phyloP scores from a whole-genome alignment of 352 stramenopile genomes.

The Globisporangium iwayamae region DNA sequence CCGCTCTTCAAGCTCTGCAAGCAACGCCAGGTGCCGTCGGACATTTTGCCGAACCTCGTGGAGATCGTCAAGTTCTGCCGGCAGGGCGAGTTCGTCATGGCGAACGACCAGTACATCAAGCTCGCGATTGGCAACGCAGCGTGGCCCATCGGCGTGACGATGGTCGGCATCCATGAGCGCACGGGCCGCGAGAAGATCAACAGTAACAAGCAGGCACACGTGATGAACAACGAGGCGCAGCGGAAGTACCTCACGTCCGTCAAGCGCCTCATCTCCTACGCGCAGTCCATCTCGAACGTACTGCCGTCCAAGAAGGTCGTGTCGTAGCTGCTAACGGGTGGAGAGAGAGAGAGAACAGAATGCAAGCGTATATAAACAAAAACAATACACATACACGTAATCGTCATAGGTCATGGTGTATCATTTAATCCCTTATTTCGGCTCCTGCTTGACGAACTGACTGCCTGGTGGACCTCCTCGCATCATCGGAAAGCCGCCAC shows the following conservation, averaged over 20 bases:
- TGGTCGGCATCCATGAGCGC: constrained; percentile 98
- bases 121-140: constrained; percentile 97
- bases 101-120: constrained; percentile 97
- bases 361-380: constrained; percentile 11
- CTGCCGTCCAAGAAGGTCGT: constrained; percentile 85
- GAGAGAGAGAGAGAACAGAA: constrained; percentile 6
- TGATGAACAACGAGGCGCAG: constrained; percentile 99
- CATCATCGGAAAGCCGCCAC: constrained; percentile 10
- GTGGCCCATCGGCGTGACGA: constrained; percentile 99
- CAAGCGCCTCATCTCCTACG: constrained; percentile 97
- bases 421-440: constrained; percentile 2
- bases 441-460: constrained; percentile 15
- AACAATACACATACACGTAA: neutral
- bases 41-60: constrained; percentile 86
- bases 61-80: constrained; percentile 95
- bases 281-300: constrained; percentile 87
- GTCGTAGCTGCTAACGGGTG: constrained; percentile 20
- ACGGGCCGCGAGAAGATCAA: constrained; percentile 95
- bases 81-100: constrained; percentile 91
- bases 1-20: constrained; percentile 98
- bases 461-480: constrained; percentile 11
- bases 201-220: constrained; percentile 97
- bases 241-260: constrained; percentile 98
- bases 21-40: constrained; percentile 79
- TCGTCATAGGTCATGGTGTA: neutral